A percentile compares a stretch with the other conserved stretches of the same genome.
phyloP scores from a whole-genome alignment of 257 asterid genomes.

The Misopates orontium region DNA sequence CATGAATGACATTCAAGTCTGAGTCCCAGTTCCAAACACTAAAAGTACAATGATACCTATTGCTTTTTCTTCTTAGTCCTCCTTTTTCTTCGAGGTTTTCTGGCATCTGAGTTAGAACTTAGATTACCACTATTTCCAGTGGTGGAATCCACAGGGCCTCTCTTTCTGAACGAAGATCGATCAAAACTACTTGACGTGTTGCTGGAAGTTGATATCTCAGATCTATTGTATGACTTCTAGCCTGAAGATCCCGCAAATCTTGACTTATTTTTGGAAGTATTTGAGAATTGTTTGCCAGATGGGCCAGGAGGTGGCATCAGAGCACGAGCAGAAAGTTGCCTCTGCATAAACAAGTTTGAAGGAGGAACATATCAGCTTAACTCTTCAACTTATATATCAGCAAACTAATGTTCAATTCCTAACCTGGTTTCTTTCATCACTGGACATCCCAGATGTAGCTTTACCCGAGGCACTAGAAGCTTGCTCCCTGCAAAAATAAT shows the following conservation, averaged over 20 bases:
- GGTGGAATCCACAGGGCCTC: conserved; percentile 44
- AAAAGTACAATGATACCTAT: conserved; percentile 30
- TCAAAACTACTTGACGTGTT: conserved; percentile 66
- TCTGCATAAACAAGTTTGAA: conserved; percentile 44
- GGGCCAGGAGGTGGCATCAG: conserved; percentile 97
- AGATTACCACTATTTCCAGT: conserved; percentile 40
- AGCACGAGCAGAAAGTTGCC: conserved; percentile 79
- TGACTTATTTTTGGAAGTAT: conserved; percentile 40
- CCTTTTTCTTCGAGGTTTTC: conserved; percentile 87
- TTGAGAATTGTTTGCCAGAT: conserved; percentile 50
- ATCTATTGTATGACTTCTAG: conserved; percentile 42
- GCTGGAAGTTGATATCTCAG: conserved; percentile 67
- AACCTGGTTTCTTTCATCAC: conserved; percentile 92
- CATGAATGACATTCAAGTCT: too few relatives aligned
- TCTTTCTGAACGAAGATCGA: conserved; percentile 46
- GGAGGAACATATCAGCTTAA: conserved; percentile 1
- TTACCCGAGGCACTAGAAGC: conserved; percentile 88
- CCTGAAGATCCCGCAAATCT: conserved; percentile 54
- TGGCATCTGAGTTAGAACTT: conserved; percentile 26
- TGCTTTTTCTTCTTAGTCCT: conserved; percentile 95
- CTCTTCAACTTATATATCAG: neutral
- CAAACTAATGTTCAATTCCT: conserved; percentile 4
- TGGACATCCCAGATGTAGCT: conserved; percentile 91
- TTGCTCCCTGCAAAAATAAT: conserved; percentile 67
- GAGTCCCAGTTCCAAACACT: too few relatives aligned